A percentile compares a stretch with the other conserved stretches of the same genome.
These are phyloP conservation scores for Flaveria ramosissima DNA, from an alignment of 129 eudicot genomes.

Conservation along the genomic window DNA sequence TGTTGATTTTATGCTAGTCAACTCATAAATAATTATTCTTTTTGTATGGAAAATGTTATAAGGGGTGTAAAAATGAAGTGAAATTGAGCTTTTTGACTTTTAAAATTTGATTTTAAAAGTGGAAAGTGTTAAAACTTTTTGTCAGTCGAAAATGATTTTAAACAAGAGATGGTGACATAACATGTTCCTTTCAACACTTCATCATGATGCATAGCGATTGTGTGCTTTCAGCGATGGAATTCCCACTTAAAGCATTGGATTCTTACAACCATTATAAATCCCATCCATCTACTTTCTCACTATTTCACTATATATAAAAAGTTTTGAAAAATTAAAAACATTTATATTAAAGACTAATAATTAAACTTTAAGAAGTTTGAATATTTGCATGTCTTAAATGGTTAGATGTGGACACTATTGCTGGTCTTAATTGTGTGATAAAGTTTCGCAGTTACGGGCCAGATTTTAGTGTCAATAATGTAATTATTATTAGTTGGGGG, in stretches of 20 bases:
- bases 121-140: constrained; percentile 34
- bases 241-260: constrained; percentile 44
- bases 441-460: no score
- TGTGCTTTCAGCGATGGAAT: constrained; percentile 40
- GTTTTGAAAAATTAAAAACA: not conserved
- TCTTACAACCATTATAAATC: constrained; percentile 25
- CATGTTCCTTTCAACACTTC: constrained; percentile 37
- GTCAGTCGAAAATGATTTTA: constrained; percentile 39
- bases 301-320: not conserved
- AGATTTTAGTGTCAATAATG: no score
- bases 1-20: constrained; percentile 26
- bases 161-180: constrained; percentile 41
- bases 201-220: constrained; percentile 34
- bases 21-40: not conserved
- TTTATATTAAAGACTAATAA: not conserved
- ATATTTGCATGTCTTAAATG: no score
- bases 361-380: not conserved
- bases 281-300: not conserved
- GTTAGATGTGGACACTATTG: no score
- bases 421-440: no score
- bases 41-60: not conserved
- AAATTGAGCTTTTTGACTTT: constrained; percentile 32
- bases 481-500: no score
- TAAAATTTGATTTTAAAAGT: constrained; percentile 20
- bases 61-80: constrained; percentile 15